Percentiles rank a stretch among this genome's conserved stretches.
phyloP scores from a whole-genome alignment of 768 basidiomycete species.

The Boletus fagicola region DNA sequence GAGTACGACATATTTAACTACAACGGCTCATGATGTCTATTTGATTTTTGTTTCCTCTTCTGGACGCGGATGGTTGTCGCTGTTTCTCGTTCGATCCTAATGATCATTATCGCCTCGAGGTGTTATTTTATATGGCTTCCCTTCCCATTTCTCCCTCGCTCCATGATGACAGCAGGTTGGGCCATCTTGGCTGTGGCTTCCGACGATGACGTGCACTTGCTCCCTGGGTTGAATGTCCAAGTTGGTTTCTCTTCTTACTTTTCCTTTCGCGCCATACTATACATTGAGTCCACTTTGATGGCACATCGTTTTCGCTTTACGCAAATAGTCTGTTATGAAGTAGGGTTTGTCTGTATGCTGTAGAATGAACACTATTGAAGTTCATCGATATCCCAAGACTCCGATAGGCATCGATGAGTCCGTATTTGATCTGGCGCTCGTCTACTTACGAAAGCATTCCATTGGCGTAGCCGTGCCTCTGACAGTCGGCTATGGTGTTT shows the following conservation, averaged over 20 bases:
- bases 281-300: constrained; percentile 15
- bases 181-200: not conserved
- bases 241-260: not conserved
- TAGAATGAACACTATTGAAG: constrained; percentile 21
- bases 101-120: constrained; percentile 29
- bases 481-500: constrained; percentile 58
- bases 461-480: not conserved
- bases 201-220: not conserved
- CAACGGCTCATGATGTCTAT: constrained; percentile 39
- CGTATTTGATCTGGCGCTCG: not conserved
- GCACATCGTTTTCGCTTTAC: constrained; percentile 18
- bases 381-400: constrained; percentile 7
- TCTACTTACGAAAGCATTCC: not conserved
- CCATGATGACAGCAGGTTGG: constrained; percentile 8
- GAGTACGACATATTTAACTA: constrained; percentile 65
- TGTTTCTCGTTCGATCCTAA: constrained; percentile 17
- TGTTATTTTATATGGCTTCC: constrained; percentile 22
- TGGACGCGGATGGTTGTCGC: constrained; percentile 20
- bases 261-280: constrained; percentile 18
- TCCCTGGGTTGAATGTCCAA: constrained; percentile 1
- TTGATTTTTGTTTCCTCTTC: constrained; percentile 13
- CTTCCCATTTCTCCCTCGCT: constrained; percentile 2
- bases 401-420: constrained; percentile 1
- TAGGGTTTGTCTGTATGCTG: constrained; percentile 34
- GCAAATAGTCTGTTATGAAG: constrained; percentile 26